These are phyloP conservation scores for Candida gigantensis DNA, from an alignment of 1,139 yeast species.

Conservation along the genomic window DNA sequence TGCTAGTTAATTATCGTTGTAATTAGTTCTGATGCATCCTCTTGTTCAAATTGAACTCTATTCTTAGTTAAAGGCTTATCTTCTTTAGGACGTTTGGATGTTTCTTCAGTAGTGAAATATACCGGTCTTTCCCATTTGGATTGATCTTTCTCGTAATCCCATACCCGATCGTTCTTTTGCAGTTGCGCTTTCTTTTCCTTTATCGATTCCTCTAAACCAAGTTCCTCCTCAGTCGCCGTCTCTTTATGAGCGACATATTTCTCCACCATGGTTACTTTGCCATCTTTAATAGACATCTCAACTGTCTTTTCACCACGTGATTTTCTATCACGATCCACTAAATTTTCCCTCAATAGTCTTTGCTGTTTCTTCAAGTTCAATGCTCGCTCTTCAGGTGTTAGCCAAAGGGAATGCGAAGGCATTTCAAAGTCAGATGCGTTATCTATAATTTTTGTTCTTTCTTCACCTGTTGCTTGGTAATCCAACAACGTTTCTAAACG, in stretches of 20 bases:
- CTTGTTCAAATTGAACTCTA: conserved; percentile 22
- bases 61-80: conserved; percentile 8
- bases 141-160: conserved; percentile 61
- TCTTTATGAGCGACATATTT: conserved; percentile 23
- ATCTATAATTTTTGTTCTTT: conserved; percentile 89
- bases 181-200: conserved; percentile 18
- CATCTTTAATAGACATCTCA: conserved; percentile 77
- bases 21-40: conserved; percentile 15
- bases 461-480: conserved; percentile 85
- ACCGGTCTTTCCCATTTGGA: conserved; percentile 54
- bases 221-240: conserved; percentile 27
- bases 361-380: conserved; percentile 80
- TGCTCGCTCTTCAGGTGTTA: conserved; percentile 87
- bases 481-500: conserved; percentile 70
- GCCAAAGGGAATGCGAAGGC: conserved; percentile 69
- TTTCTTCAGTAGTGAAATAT: conserved; percentile 23
- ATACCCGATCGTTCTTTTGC: conserved; percentile 25
- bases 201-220: conserved; percentile 27
- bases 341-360: conserved; percentile 62
- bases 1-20: conserved; percentile 14
- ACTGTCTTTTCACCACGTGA: conserved; percentile 78
- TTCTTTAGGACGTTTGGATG: neutral
- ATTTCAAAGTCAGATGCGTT: conserved; percentile 86
- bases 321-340: conserved; percentile 53
- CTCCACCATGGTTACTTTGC: conserved; percentile 68